phyloP scores from a whole-genome alignment of 2,329 filamentous ascomycete species.

The Tolypocladium sp. region DNA sequence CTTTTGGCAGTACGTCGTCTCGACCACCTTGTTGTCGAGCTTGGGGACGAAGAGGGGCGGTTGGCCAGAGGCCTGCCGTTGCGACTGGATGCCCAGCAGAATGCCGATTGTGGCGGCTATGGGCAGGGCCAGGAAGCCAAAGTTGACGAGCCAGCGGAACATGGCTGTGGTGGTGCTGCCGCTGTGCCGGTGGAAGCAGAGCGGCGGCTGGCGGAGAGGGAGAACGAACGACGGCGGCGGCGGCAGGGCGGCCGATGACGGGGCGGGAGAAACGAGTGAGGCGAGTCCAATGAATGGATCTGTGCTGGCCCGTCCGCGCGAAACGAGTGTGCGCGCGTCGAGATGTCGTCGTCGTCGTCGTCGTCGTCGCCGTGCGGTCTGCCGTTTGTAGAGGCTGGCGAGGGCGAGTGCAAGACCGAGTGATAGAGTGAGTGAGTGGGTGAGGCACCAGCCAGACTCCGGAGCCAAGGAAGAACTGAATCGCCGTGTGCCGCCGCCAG shows the following conservation, averaged over 20 bases:
- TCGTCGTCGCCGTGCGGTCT: neutral
- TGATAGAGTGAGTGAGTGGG: neutral
- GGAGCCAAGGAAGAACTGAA: neutral
- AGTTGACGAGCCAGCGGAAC: slow-evolving; percentile 38
- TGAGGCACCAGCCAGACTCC: no score
- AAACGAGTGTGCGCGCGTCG: neutral
- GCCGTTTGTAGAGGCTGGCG: neutral
- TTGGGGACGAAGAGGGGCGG: slow-evolving; percentile 30
- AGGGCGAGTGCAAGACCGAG: neutral
- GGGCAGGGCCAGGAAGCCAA: slow-evolving; percentile 38
- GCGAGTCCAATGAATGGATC: neutral
- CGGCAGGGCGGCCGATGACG: neutral
- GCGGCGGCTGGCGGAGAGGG: neutral
- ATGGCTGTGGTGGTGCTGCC: slow-evolving; percentile 14
- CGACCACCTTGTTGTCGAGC: slow-evolving; percentile 22
- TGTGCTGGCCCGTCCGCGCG: neutral
- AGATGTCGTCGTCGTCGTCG: neutral
- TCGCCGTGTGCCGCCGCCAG: neutral
- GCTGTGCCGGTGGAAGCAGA: neutral
- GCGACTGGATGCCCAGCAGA: slow-evolving; percentile 37
- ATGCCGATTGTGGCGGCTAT: slow-evolving; percentile 40
- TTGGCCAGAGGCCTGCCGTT: slow-evolving; percentile 30
- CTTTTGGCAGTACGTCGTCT: slow-evolving; percentile 29
- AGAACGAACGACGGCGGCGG: neutral
- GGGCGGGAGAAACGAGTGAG: neutral